Conservation (phyloP, 192 early-diverging fungal species). For the Rhizophagus sp. region DNA sequence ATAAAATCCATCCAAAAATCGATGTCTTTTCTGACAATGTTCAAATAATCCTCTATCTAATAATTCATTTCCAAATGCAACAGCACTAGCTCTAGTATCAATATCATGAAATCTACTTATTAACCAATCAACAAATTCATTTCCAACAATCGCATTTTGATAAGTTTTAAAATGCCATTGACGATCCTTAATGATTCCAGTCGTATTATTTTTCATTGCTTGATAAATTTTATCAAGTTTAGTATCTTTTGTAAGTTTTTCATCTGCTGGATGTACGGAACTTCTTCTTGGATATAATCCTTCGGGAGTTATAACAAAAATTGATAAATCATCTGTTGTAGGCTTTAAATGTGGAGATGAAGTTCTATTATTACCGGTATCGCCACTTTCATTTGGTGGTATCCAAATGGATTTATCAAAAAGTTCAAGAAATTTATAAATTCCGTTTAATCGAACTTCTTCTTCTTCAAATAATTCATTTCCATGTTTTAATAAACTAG, state of each 20-base stretch:
- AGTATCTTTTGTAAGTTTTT: slow-evolving; percentile 39
- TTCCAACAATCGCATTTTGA: slow-evolving; percentile 73
- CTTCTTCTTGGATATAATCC: slow-evolving; percentile 12
- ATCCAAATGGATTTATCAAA: slow-evolving; percentile 67
- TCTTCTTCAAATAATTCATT: slow-evolving; percentile 78
- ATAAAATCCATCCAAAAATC: slow-evolving; percentile 87
- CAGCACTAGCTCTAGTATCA: slow-evolving; percentile 72
- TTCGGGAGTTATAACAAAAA: slow-evolving; percentile 36
- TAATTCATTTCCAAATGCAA: slow-evolving; percentile 76
- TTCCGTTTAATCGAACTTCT: slow-evolving; percentile 82
- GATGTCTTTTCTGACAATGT: slow-evolving; percentile 59
- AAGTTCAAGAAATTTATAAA: slow-evolving; percentile 83
- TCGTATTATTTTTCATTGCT: slow-evolving; percentile 69
- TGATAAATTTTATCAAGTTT: slow-evolving; percentile 57
- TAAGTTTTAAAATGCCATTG: slow-evolving; percentile 87
- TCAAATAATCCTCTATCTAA: slow-evolving; percentile 73
- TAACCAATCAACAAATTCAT: slow-evolving; percentile 88
- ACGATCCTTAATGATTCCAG: slow-evolving; percentile 73
- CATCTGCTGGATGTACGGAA: not conserved
- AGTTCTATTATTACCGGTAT: slow-evolving; percentile 7
- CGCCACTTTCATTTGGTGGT: slow-evolving; percentile 39
- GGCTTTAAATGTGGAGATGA: slow-evolving; percentile 34
- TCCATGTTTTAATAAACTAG: slow-evolving; percentile 47
- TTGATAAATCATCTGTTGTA: slow-evolving; percentile 45
- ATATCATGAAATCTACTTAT: slow-evolving; percentile 75